These are phyloP conservation scores for Glaciozyma antarctica DNA, from an alignment of 768 basidiomycete genomes.

Conservation along the genomic window DNA sequence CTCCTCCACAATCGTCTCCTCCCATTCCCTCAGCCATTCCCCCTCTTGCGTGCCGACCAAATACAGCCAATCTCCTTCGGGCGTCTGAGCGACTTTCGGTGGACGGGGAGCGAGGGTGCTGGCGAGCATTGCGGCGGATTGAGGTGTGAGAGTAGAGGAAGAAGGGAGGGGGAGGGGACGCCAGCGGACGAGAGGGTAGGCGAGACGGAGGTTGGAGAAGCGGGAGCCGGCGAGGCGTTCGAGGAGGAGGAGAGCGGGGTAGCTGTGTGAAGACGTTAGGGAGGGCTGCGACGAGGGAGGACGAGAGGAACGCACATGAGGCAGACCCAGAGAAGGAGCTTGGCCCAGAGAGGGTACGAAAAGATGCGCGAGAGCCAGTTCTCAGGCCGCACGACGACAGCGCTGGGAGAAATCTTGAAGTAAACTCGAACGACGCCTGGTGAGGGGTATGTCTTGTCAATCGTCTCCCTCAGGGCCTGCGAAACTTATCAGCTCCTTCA, in stretches of 20 bases:
- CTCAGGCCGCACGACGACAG: background rate
- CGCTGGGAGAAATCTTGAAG: background rate
- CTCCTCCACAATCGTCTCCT: background rate
- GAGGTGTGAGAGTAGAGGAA: background rate
- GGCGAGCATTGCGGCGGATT: background rate
- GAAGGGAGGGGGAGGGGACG: slow-evolving; percentile 1
- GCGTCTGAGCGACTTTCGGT: background rate
- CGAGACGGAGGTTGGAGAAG: slow-evolving; percentile 4
- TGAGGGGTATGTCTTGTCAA: background rate
- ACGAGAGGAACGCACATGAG: background rate
- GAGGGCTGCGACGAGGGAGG: background rate
- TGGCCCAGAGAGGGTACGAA: background rate
- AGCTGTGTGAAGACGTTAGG: background rate
- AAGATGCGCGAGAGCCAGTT: background rate
- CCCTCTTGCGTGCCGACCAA: background rate
- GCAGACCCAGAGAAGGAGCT: background rate
- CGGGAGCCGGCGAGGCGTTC: background rate
- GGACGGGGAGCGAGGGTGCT: background rate
- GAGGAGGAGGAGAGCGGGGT: slow-evolving; percentile 3
- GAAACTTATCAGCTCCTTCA: background rate
- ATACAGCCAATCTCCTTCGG: background rate
- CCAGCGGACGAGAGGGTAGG: slow-evolving; percentile 5
- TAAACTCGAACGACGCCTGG: background rate
- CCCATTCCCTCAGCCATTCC: slow-evolving; percentile 1
- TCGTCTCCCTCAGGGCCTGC: background rate